Conservation (phyloP, 1,284 basidiomycete genomes). For the Irpex lacteus region DNA sequence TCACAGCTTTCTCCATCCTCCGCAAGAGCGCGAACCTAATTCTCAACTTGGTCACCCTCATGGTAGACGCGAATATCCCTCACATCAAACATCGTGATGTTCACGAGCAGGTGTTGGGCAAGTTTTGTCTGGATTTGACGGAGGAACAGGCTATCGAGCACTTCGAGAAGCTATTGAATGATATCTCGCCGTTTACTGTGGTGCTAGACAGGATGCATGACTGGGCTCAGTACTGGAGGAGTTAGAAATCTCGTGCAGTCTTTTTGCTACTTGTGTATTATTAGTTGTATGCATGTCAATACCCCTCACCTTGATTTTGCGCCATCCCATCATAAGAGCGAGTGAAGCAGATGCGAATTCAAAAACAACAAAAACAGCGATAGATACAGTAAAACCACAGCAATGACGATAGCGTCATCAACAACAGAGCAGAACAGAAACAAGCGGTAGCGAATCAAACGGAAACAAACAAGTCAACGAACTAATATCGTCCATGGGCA, state of each 20-base stretch:
- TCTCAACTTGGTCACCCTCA: slow-evolving; percentile 92
- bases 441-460: not conserved
- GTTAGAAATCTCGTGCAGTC: slow-evolving; percentile 30
- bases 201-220: slow-evolving; percentile 93
- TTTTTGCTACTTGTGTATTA: not conserved
- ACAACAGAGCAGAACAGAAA: not conserved
- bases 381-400: too few relatives aligned
- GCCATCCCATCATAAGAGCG: too few relatives aligned
- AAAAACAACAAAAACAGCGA: too few relatives aligned
- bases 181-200: slow-evolving; percentile 92
- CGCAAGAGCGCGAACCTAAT: slow-evolving; percentile 98
- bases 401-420: not conserved
- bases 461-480: not conserved
- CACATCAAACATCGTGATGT: slow-evolving; percentile 94
- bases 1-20: slow-evolving; percentile 94
- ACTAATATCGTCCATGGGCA: not conserved
- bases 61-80: slow-evolving; percentile 98
- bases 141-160: slow-evolving; percentile 98
- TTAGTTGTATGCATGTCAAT: too few relatives aligned
- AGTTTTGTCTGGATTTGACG: slow-evolving; percentile 90
- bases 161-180: slow-evolving; percentile 91
- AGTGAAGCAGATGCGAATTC: too few relatives aligned
- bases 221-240: slow-evolving; percentile 81
- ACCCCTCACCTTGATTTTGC: too few relatives aligned
- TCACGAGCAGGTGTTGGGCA: slow-evolving; percentile 89